A percentile compares a stretch with the other conserved stretches of the same genome.
Evolutionary conservation across 2,329 filamentous ascomycete species (phyloP).

Genomic region (Tolypocladium ophioglossoides): DNA sequence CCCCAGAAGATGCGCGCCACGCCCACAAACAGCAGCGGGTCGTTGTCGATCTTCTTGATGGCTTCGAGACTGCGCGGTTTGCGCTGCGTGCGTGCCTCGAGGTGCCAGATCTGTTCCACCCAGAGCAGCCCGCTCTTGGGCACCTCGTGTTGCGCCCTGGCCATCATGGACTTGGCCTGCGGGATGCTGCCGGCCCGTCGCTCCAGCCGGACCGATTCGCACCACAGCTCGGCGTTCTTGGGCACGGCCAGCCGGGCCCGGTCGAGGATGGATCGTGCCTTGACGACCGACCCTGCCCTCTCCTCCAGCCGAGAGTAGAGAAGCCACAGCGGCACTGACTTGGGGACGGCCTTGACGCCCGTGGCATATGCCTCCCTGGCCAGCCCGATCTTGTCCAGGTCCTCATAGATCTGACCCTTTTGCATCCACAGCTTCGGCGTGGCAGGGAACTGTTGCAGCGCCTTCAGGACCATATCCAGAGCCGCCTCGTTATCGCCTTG

Average conservation of each 20-base stretch:
- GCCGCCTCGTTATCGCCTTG: slow-evolving; percentile 69
- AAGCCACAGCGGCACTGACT: slow-evolving; percentile 80
- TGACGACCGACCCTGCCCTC: slow-evolving; percentile 70
- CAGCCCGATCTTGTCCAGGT: slow-evolving; percentile 65
- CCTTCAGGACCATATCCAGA: slow-evolving; percentile 78
- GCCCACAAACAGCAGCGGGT: slow-evolving; percentile 78
- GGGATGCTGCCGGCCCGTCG: slow-evolving; percentile 71
- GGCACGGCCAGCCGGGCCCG: slow-evolving; percentile 80
- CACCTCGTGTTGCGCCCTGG: slow-evolving; percentile 82
- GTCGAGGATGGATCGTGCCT: slow-evolving; percentile 88
- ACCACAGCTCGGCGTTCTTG: slow-evolving; percentile 77
- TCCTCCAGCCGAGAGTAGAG: slow-evolving; percentile 85
- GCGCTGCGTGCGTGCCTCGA: slow-evolving; percentile 83
- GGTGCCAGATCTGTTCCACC: slow-evolving; percentile 90
- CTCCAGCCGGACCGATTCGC: slow-evolving; percentile 88
- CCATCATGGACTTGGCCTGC: slow-evolving; percentile 89
- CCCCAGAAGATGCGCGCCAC: slow-evolving; percentile 95
- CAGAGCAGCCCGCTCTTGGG: slow-evolving; percentile 81
- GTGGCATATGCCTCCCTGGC: slow-evolving; percentile 84
- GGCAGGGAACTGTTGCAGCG: slow-evolving; percentile 74
- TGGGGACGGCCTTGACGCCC: slow-evolving; percentile 77
- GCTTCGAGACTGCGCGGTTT: slow-evolving; percentile 87
- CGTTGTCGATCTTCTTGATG: slow-evolving; percentile 93
- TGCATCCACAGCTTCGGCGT: slow-evolving; percentile 94
- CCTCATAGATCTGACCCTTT: slow-evolving; percentile 95